phyloP scores from a whole-genome alignment of 169 alveolate species.

The Cryptosporidium sp. region DNA sequence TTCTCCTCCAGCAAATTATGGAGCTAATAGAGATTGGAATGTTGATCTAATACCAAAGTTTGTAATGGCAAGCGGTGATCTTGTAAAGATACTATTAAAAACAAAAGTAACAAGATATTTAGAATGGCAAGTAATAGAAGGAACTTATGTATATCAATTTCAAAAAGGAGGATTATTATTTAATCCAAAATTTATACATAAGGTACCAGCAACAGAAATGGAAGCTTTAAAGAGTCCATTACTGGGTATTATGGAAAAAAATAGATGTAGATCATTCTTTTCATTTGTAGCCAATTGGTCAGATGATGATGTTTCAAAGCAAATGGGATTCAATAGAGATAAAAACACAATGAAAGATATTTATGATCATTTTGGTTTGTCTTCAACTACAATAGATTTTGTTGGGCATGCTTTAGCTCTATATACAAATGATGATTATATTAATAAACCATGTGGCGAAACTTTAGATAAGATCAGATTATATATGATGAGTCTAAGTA shows the following conservation, averaged over 20 bases:
- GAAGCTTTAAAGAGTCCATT: slow-evolving; percentile 96
- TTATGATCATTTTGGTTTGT: slow-evolving; percentile 91
- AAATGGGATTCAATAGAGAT: slow-evolving; percentile 90
- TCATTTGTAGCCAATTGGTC: slow-evolving; percentile 90
- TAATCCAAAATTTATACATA: slow-evolving; percentile 94
- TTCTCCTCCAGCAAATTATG: slow-evolving; percentile 90
- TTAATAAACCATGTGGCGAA: slow-evolving; percentile 90
- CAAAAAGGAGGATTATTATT: slow-evolving; percentile 94
- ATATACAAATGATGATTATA: slow-evolving; percentile 93
- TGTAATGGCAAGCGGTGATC: slow-evolving; percentile 97
- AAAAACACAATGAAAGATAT: slow-evolving; percentile 89
- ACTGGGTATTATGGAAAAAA: slow-evolving; percentile 97
- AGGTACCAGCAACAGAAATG: slow-evolving; percentile 98
- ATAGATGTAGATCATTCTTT: slow-evolving; percentile 95
- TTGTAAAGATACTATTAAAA: slow-evolving; percentile 94
- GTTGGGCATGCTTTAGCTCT: slow-evolving; percentile 98
- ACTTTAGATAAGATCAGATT: slow-evolving; percentile 93
- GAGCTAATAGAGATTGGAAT: slow-evolving; percentile 98
- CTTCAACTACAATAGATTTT: slow-evolving; percentile 96
- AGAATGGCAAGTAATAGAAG: slow-evolving; percentile 98
- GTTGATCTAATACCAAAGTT: slow-evolving; percentile 98
- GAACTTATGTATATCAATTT: slow-evolving; percentile 96
- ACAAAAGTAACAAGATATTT: slow-evolving; percentile 94
- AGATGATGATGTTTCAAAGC: slow-evolving; percentile 89
- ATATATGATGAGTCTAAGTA: slow-evolving; percentile 93